Conservation (phyloP, 1,139 yeast genomes). For the Hanseniaspora uvarum region DNA sequence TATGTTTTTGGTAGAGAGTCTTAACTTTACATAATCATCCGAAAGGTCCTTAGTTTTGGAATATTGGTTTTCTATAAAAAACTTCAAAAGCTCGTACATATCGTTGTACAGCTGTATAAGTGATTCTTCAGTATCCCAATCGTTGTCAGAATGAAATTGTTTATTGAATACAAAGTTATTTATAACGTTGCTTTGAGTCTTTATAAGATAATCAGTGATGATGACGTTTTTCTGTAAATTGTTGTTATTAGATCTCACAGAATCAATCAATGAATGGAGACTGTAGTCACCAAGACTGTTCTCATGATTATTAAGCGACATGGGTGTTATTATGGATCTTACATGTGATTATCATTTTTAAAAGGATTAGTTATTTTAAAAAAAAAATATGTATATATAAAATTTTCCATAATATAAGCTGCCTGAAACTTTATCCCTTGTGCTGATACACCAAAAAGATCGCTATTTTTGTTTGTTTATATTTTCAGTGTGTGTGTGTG, state of each 20-base stretch:
- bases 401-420: no score
- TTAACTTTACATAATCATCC: not conserved
- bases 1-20: constrained; percentile 6
- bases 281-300: not conserved
- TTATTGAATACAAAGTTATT: constrained; percentile 4
- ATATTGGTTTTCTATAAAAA: constrained; percentile 13
- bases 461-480: no score
- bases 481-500: no score
- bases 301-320: not conserved
- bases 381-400: no score
- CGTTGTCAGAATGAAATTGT: constrained; percentile 7
- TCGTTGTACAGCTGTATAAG: constrained; percentile 15
- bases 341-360: no score
- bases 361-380: no score
- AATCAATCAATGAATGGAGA: not conserved
- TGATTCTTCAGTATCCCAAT: constrained; percentile 16
- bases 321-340: not conserved
- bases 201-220: not conserved
- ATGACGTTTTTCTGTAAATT: not conserved
- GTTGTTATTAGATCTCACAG: not conserved
- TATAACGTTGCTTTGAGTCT: constrained; percentile 5
- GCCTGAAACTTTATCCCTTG: no score
- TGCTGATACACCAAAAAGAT: no score
- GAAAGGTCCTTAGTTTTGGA: not conserved
- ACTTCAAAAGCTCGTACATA: constrained; percentile 16